A percentile compares a stretch with the other conserved stretches of the same genome.
Conservation (phyloP, 2,329 filamentous ascomycete species). For the Fusarium subtropicale region DNA sequence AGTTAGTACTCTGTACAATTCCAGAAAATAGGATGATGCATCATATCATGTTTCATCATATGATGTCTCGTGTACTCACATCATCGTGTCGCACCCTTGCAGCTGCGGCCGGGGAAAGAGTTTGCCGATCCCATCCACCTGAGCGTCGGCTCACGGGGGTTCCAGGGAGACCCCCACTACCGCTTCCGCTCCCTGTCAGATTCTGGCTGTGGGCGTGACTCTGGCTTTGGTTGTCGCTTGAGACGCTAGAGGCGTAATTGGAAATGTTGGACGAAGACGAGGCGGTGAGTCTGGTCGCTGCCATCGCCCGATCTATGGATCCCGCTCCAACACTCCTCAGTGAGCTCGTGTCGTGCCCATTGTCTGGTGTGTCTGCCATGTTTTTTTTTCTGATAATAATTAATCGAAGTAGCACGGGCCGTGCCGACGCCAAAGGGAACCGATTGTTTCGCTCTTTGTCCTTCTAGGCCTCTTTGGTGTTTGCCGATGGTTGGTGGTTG, state of each 20-base stretch:
- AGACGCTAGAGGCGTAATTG: slow-evolving; percentile 10
- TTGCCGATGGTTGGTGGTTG: not conserved
- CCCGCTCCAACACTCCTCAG: not conserved
- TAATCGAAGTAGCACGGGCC: not conserved
- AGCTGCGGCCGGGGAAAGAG: slow-evolving; percentile 36
- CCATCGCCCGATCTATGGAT: slow-evolving; percentile 1
- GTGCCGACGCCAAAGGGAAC: not conserved
- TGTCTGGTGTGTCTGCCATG: slow-evolving; percentile 3
- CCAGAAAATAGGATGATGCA: not conserved
- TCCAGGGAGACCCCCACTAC: slow-evolving; percentile 36
- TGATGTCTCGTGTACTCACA: slow-evolving; percentile 15
- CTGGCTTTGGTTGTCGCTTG: not conserved
- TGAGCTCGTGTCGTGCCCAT: not conserved
- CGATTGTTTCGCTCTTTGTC: not conserved
- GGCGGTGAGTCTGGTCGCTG: slow-evolving; percentile 1
- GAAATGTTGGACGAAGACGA: slow-evolving; percentile 6
- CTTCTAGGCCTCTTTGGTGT: not conserved
- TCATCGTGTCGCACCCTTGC: slow-evolving; percentile 33
- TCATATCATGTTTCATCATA: not conserved
- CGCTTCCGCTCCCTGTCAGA: slow-evolving; percentile 5
- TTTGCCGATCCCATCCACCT: slow-evolving; percentile 43
- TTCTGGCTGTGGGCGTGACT: not conserved
- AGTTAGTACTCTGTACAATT: not conserved
- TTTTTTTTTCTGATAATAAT: not conserved
- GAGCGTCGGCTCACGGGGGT: slow-evolving; percentile 39